Conservation (phyloP, 805 yeast species). For the Sugiyamaella mastotermitis region DNA sequence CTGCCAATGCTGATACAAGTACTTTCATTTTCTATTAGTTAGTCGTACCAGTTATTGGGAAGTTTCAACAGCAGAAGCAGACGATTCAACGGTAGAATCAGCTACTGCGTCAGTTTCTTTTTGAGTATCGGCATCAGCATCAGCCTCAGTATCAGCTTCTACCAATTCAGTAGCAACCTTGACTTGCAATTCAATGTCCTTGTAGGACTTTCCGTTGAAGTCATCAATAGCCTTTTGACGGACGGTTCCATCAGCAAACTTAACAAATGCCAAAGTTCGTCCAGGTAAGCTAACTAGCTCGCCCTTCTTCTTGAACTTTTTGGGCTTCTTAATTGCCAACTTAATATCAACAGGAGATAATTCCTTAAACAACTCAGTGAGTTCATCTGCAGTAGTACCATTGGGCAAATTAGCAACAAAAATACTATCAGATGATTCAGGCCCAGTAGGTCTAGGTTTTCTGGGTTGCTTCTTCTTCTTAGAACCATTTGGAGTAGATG, state of each 20-base stretch:
- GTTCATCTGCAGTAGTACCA: slow-evolving; percentile 40
- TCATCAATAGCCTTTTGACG: slow-evolving; percentile 68
- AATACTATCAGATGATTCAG: slow-evolving; percentile 49
- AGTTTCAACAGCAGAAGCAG: slow-evolving; percentile 3
- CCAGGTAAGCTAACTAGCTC: slow-evolving; percentile 17
- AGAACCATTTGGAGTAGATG: too few species aligned
- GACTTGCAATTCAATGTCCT: slow-evolving; percentile 61
- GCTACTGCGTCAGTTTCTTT: slow-evolving; percentile 6
- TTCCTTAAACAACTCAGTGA: slow-evolving; percentile 36
- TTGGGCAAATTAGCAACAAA: slow-evolving; percentile 57
- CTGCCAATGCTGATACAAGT: too few species aligned
- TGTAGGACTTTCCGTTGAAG: slow-evolving; percentile 58
- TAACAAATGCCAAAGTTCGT: slow-evolving; percentile 45
- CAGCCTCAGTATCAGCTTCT: slow-evolving; percentile 12
- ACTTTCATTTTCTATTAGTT: too few species aligned
- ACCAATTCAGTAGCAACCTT: slow-evolving; percentile 65
- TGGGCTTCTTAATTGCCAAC: slow-evolving; percentile 14
- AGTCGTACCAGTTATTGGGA: too few species aligned
- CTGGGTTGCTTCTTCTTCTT: slow-evolving; percentile 72
- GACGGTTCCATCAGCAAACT: slow-evolving; percentile 51
- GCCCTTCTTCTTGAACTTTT: slow-evolving; percentile 16
- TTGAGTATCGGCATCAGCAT: slow-evolving; percentile 4
- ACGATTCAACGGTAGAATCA: slow-evolving; percentile 5
- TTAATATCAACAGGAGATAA: slow-evolving; percentile 31
- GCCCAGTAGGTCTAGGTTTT: slow-evolving; percentile 42